These are phyloP conservation scores for Exophiala lecanii-corni DNA, from an alignment of 2,329 filamentous ascomycete genomes.

Conservation along the genomic window DNA sequence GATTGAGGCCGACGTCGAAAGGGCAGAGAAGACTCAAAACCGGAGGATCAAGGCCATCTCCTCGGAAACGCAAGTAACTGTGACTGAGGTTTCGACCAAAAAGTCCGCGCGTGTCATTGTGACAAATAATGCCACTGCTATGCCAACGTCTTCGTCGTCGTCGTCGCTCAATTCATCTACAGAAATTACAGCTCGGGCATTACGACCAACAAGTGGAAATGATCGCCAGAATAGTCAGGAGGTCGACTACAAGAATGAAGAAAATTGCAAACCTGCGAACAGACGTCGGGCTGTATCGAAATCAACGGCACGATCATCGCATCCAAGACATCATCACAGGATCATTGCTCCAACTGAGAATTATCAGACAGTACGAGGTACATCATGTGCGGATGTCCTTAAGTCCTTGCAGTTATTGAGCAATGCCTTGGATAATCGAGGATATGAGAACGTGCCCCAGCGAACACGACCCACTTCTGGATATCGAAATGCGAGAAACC, in stretches of 20 bases:
- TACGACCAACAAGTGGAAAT: conserved; percentile 8
- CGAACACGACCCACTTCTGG: conserved; percentile 9
- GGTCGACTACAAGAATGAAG: conserved; percentile 1
- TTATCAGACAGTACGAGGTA: conserved; percentile 7
- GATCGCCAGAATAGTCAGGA: conserved; percentile 3
- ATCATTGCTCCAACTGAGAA: conserved; percentile 14
- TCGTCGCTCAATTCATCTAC: not conserved
- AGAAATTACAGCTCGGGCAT: not conserved
- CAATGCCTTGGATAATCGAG: conserved; percentile 14
- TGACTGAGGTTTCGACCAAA: not conserved
- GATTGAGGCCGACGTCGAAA: conserved; percentile 5
- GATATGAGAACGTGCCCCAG: conserved; percentile 5
- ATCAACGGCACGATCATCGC: not conserved
- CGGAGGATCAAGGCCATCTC: not conserved
- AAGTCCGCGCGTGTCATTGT: not conserved
- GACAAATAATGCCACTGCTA: not conserved
- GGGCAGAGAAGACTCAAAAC: not conserved
- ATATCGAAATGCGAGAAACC: conserved; percentile 13
- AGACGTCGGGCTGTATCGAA: conserved; percentile 3
- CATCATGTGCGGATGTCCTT: conserved; percentile 13
- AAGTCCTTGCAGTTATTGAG: conserved; percentile 9
- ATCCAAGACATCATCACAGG: conserved; percentile 11
- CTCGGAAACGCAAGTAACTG: not conserved
- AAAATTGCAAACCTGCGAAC: not conserved
- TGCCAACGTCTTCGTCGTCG: not conserved